Evolutionary conservation across 2,329 filamentous ascomycete species (phyloP).

Genomic region (Trichothecium roseum): DNA sequence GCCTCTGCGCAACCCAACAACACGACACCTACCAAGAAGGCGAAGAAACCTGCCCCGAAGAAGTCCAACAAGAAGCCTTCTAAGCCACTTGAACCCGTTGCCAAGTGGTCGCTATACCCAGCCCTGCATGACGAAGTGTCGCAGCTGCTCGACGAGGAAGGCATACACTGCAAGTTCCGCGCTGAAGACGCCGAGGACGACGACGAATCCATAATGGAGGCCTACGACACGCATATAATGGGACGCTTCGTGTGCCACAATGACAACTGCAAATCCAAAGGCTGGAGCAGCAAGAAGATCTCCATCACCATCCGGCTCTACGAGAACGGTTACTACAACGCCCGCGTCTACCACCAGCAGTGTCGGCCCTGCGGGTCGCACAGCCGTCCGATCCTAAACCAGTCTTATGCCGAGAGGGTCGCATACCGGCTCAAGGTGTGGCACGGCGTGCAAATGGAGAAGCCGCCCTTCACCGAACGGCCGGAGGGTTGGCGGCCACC

Average conservation of each 20-base stretch:
- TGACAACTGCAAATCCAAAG: conserved; percentile 7
- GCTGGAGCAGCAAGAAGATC: conserved; percentile 23
- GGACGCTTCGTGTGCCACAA: conserved; percentile 19
- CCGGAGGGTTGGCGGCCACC: too few relatives aligned
- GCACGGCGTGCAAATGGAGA: conserved; percentile 15
- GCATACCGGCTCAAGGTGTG: conserved; percentile 25
- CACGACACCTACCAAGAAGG: too few relatives aligned
- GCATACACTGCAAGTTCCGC: conserved; percentile 11
- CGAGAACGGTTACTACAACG: conserved; percentile 19
- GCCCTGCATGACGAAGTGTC: too few relatives aligned
- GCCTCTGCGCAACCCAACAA: too few relatives aligned
- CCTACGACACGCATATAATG: conserved; percentile 5
- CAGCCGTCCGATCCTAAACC: conserved; percentile 15
- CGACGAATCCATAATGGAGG: conserved; percentile 5
- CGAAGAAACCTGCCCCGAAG: too few relatives aligned
- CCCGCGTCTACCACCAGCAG: conserved; percentile 23
- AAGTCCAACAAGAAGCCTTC: too few relatives aligned
- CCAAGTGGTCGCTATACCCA: too few relatives aligned
- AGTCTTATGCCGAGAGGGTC: conserved; percentile 22
- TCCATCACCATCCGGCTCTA: conserved; percentile 23
- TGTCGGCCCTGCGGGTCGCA: conserved; percentile 19
- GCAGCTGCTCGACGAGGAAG: too few relatives aligned
- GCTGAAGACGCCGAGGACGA: conserved; percentile 8
- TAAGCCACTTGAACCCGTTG: too few relatives aligned
- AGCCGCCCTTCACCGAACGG: background rate